Conservation (phyloP, 768 basidiomycete genomes). For the Boletus tomentosulus region DNA sequence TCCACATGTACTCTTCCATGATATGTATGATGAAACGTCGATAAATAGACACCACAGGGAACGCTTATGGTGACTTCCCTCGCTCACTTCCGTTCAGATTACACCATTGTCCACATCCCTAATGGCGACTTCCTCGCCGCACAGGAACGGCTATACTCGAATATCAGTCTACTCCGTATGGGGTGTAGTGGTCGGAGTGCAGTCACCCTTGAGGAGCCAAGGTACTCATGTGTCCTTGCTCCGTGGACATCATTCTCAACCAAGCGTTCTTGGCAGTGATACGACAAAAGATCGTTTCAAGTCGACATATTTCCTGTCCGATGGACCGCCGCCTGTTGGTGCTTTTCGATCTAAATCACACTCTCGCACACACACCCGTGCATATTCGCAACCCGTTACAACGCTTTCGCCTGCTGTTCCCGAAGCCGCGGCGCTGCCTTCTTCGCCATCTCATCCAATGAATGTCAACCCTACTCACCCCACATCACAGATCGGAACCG, state of each 20-base stretch:
- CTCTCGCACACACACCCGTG: constrained; percentile 26
- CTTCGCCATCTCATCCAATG: constrained; percentile 20
- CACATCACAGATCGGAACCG: constrained; percentile 13
- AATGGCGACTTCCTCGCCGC: constrained; percentile 57
- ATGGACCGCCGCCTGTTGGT: constrained; percentile 27
- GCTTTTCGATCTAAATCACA: constrained; percentile 28
- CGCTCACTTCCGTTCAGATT: constrained; percentile 84
- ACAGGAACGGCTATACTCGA: constrained; percentile 68
- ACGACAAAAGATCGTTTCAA: constrained; percentile 79
- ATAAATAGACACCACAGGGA: constrained; percentile 55
- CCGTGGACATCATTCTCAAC: constrained; percentile 5
- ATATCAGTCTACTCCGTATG: constrained; percentile 81
- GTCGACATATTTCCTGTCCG: constrained; percentile 58
- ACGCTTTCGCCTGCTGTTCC: constrained; percentile 21
- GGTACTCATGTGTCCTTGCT: constrained; percentile 31
- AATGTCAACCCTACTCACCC: constrained; percentile 12
- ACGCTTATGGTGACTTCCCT: constrained; percentile 78
- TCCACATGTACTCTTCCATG: neutral
- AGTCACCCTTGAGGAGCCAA: constrained; percentile 73
- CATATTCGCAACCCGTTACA: constrained; percentile 27
- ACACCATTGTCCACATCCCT: constrained; percentile 77
- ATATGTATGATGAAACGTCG: neutral
- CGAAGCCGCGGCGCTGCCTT: constrained; percentile 21
- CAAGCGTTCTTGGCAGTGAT: constrained; percentile 44
- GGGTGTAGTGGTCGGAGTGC: constrained; percentile 78